Conservation (phyloP, 306 rosid species). For the Quercus mongolica region DNA sequence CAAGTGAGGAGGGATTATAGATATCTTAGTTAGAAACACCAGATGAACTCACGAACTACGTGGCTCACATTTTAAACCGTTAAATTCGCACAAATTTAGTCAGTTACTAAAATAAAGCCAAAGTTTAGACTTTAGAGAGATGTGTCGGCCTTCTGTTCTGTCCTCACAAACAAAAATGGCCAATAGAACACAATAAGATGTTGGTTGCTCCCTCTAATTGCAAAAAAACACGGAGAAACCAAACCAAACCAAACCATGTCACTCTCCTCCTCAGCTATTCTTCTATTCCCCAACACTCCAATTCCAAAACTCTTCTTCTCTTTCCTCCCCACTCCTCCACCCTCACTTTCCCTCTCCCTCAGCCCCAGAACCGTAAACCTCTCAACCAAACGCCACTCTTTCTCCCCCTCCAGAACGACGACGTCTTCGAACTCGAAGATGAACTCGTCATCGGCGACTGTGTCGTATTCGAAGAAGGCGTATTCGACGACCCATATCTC, state of each 20-base stretch:
- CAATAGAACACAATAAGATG: no score
- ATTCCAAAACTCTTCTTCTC: conserved; percentile 45
- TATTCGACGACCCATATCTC: conserved; percentile 59
- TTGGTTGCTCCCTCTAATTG: neutral
- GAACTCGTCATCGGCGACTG: conserved; percentile 83
- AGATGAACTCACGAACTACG: no score
- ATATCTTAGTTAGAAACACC: no score
- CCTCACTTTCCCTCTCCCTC: neutral
- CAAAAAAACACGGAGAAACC: neutral
- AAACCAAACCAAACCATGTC: conserved; percentile 38
- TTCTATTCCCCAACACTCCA: conserved; percentile 10
- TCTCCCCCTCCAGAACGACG: conserved; percentile 18
- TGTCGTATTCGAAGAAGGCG: conserved; percentile 80
- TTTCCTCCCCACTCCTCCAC: conserved; percentile 23
- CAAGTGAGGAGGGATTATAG: no score
- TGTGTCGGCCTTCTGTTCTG: no score
- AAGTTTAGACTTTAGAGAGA: no score
- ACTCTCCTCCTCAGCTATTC: conserved; percentile 23
- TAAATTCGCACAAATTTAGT: no score
- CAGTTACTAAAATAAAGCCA: no score
- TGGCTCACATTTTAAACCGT: no score
- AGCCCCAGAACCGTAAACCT: conserved; percentile 22
- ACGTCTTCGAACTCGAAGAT: conserved; percentile 20
- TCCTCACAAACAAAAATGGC: neutral
- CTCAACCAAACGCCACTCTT: conserved; percentile 24